phyloP scores from a whole-genome alignment of 768 basidiomycete species.

The Coprinopsis strossmayeri region DNA sequence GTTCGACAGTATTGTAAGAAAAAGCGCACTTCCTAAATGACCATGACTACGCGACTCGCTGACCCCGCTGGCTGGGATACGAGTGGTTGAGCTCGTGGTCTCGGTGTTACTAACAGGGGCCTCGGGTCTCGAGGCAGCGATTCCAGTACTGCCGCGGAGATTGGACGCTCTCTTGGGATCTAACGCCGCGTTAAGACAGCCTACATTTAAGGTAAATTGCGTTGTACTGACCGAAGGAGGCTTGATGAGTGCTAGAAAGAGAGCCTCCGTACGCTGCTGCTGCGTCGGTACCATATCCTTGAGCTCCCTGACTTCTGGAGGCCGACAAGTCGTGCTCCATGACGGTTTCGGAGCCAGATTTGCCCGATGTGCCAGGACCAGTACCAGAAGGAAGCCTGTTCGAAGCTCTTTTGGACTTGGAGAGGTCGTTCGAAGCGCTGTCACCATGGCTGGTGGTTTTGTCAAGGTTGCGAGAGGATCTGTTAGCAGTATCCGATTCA shows the following conservation, averaged over 20 bases:
- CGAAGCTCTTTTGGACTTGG: background rate
- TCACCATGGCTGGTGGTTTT: background rate
- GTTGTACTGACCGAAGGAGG: background rate
- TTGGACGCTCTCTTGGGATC: background rate
- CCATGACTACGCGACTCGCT: background rate
- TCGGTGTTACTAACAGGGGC: too few species aligned
- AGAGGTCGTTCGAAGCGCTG: constrained; percentile 3
- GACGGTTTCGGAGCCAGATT: constrained; percentile 4
- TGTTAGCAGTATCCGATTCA: background rate
- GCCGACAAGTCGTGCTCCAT: constrained; percentile 11
- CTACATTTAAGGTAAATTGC: background rate
- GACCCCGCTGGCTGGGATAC: too few species aligned
- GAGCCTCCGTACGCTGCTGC: constrained; percentile 16
- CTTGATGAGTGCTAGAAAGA: constrained; percentile 12
- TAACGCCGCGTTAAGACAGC: background rate
- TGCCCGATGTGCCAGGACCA: constrained; percentile 16
- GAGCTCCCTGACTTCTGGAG: constrained; percentile 5
- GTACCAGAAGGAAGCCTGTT: constrained; percentile 17
- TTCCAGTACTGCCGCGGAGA: too few species aligned
- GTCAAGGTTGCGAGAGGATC: background rate
- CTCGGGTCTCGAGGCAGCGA: too few species aligned
- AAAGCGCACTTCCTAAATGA: constrained; percentile 4
- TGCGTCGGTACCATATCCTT: constrained; percentile 18
- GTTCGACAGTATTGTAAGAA: background rate
- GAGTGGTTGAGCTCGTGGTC: too few species aligned